Evolutionary conservation across 129 eudicot species (phyloP).

Genomic region (Kitagawia praeruptora): DNA sequence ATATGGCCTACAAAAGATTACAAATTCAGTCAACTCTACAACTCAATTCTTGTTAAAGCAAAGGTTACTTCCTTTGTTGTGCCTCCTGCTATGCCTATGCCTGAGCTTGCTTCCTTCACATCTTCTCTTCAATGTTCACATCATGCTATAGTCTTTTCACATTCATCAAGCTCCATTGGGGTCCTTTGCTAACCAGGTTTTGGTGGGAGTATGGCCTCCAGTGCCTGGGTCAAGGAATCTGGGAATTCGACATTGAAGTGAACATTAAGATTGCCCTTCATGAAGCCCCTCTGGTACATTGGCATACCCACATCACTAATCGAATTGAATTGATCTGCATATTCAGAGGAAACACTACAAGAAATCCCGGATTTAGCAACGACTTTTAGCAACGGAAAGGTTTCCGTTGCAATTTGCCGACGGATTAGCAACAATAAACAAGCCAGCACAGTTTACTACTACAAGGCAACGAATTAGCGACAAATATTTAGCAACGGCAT

Average conservation of each 20-base stretch:
- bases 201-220: conserved; percentile 56
- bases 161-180: conserved; percentile 75
- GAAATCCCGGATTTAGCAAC: too few relatives aligned
- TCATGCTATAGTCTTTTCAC: conserved; percentile 82
- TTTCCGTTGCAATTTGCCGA: too few relatives aligned
- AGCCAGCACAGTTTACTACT: too few relatives aligned
- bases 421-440: too few relatives aligned
- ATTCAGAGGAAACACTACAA: too few relatives aligned
- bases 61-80: too few relatives aligned
- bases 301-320: conserved; percentile 87
- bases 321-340: conserved; percentile 67
- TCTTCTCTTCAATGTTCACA: conserved; percentile 78
- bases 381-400: too few relatives aligned
- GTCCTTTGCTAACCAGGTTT: conserved; percentile 34
- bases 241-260: conserved; percentile 72
- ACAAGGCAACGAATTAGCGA: too few relatives aligned
- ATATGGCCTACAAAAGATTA: too few relatives aligned
- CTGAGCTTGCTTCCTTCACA: conserved; percentile 59
- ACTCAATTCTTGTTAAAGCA: too few relatives aligned
- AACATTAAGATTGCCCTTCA: conserved; percentile 69
- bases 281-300: conserved; percentile 58
- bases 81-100: conserved; percentile 58
- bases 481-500: too few relatives aligned
- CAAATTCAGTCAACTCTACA: too few relatives aligned
- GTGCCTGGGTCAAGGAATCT: conserved; percentile 34